Base-by-base conservation (phyloP, 2,329 filamentous ascomycete genomes). In the Colletotrichum camelliae region DNA sequence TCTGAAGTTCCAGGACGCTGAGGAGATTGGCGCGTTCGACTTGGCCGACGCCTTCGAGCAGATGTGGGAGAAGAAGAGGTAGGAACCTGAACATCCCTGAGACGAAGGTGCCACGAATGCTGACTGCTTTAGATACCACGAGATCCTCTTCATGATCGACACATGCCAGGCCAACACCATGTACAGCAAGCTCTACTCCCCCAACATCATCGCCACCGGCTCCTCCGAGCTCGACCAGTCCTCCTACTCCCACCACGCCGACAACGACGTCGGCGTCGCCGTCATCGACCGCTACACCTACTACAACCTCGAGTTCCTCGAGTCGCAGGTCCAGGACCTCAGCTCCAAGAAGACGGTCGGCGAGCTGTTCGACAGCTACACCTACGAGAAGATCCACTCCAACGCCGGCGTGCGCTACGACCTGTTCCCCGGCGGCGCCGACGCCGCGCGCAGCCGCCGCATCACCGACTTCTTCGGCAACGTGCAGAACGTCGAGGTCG, bases 41-140 rank as follows among this genome's bases (percentile, higher is more conserved):
- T 88, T 99, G 73, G 97, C 97, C 7, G 95, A 99, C 85, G 97
- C 97, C 0, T 98, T 99, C 84, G 96, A 97, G 85, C 96, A 99
- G 88, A 99, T 99, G 97, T 98, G 96, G 95, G 97, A 99, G 90
- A 99, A 99, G 92, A 97, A 97, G 88, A 93, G 97, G 88, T 93
- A 84, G n/a, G 83, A 1, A 8, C 24, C 16, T 4, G n/a, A 4
- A 9, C 2, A n/a, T 24, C 18, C 39, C 18, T 0, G 39, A 33
- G 18, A 43, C 1, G 16, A 43, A 43, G 8, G 0, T 6, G 9
- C 7, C 21, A 55, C 31, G 37, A 27, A 64, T 62, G 12, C 65
- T 67, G 9, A 72, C 57, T 37, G 57, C 9, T 24, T 3, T 78
- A 94, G 93, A 83, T 99, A 98, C 85, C 95, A 98, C 84, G 97